Base-by-base conservation (phyloP, 2,329 filamentous ascomycete genomes). In the Microthyrium microscopicum region DNA sequence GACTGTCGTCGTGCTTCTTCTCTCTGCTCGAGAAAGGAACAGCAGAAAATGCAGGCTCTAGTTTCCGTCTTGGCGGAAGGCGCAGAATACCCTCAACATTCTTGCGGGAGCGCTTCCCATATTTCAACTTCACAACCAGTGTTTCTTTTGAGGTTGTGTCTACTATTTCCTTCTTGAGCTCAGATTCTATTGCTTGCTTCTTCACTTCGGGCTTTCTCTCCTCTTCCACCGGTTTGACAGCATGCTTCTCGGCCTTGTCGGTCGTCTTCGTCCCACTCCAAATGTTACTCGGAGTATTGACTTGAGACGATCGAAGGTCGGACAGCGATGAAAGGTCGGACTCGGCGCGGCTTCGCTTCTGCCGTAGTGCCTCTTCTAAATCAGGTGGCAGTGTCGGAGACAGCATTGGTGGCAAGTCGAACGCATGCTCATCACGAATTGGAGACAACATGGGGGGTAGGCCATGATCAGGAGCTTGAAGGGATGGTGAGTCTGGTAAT, bases 361-460 rank as follows among this genome's bases (percentile, higher is more conserved):
- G 53, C 37, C 58, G 57, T 18, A 73, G 47, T 35, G 68, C 62
- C 36, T 60, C 63, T 42, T 67, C 62, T 28, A 73, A 60, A 34
- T 62, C 63, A 3, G 63, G 56, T 5, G 68, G 68, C 4, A 73
- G 53, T 11, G 65, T 69, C 3, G 68, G 68, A 4, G 69, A 73
- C n/a, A 73, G 50, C 22, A 70, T 56, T 7, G 58, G 56, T 8
- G 68, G 68, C 13, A 71, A 48, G 35, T 48, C 55, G 20, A 49
- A 29, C 13, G 18, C 15, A 31, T 18, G 8, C 8, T 22, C 57
- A 18, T 50, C 64, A 33, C 21, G 30, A 35, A 29, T 31, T 22
- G 54, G 50, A 11, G 54, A 54, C 20, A 55, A 40, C 12, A 53
- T 40, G 3, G 53, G 51, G 5, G 54, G 54, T 6, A 57, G 41